Evolutionary conservation across 345 rosid genomes (phyloP), one percentile per base, ranked within the genome.

Genomic region (Camelina hispida): DNA sequence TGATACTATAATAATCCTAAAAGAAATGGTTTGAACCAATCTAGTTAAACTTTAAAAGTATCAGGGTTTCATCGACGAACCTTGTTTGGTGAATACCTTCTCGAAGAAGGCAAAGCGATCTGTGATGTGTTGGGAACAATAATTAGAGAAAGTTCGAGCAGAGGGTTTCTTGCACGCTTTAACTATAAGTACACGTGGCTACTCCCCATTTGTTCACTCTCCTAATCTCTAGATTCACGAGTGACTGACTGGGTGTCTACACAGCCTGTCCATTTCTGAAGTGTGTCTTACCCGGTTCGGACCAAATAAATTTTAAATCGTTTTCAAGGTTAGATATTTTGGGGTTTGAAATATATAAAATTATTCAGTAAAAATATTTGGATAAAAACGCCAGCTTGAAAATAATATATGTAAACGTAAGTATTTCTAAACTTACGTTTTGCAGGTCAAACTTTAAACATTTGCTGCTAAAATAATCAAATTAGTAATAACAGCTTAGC

Each of bases 161-260:
- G 13, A 15, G 16, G 64, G 64, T 71, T 46, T 23, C 75, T 59
- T 71, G 75, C 68, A 71, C 68, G 51, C 56, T 34, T 70, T 44
- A 59, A 34, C 50, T 35, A 20, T 22, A 7, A 25, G 12, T 48
- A 54, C 68, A 34, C 75, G 40, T 71, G 67, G 13, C 38, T 46
- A 25, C 2, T 52, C 51, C 44, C 15, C 55, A 58, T 58, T 20
- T 60, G 57, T 71, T 53, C 5, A 7, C 10, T 11, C 15, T 47
- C 23, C 1, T 34, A 20, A 12, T 18, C 8, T 44, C 3, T 38
- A 23, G 65, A 32, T 9, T 18, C 9, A 13, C 46, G 9, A 15
- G 61, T 56, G 61, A 30, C 40, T 30, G 37, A 8, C 5, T 4
- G 12, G 18, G 61, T 55, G n/a, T 28, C 30, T 52, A 52, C 30